Evolutionary conservation across 805 yeast genomes (phyloP).

Genomic region (Lachancea waltii): DNA sequence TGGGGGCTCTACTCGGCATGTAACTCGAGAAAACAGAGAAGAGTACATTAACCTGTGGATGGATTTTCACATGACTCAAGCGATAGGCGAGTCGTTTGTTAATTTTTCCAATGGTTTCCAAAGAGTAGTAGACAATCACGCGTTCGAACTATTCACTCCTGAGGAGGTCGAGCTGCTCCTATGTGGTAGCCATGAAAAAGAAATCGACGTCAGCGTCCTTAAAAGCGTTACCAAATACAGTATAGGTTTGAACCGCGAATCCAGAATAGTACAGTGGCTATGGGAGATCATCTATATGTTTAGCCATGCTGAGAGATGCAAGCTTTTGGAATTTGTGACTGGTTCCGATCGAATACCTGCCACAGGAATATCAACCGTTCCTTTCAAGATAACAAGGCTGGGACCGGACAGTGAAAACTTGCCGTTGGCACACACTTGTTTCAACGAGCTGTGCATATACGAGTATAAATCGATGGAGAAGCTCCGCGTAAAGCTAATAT

Average conservation of each 20-base stretch:
- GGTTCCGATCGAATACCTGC: conserved; percentile 93
- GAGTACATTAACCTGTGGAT: conserved; percentile 60
- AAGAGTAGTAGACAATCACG: conserved; percentile 65
- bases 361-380: conserved; percentile 74
- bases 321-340: conserved; percentile 68
- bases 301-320: conserved; percentile 45
- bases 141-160: conserved; percentile 70
- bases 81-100: conserved; percentile 46
- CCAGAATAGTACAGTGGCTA: conserved; percentile 63
- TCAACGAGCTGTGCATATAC: conserved; percentile 78
- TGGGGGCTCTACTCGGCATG: conserved; percentile 50
- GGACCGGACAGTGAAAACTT: conserved; percentile 40
- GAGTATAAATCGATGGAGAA: conserved; percentile 53
- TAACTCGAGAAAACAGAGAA: conserved; percentile 51
- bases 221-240: conserved; percentile 66
- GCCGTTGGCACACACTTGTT: conserved; percentile 91
- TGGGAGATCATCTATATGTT: conserved; percentile 68
- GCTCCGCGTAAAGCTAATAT: conserved; percentile 49
- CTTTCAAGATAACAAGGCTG: conserved; percentile 59
- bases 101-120: conserved; percentile 67
- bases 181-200: conserved; percentile 63
- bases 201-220: conserved; percentile 55
- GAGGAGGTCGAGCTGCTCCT: conserved; percentile 74
- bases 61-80: conserved; percentile 50
- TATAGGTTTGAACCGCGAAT: conserved; percentile 46